Base-by-base conservation (phyloP, 805 yeast genomes). In the Ogataea parapolymorpha region DNA sequence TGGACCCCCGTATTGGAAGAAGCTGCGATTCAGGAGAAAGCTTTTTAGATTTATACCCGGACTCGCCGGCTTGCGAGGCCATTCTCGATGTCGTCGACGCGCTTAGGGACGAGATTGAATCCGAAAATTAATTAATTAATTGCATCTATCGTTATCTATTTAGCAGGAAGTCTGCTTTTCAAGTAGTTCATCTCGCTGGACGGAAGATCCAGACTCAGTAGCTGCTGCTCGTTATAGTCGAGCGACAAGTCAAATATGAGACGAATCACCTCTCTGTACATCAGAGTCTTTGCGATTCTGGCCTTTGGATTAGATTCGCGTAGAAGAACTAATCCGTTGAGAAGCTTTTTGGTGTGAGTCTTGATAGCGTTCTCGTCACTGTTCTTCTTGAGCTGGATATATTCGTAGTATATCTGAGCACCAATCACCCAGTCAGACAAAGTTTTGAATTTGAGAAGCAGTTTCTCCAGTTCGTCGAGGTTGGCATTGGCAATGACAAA, bases 1-100 rank as follows among this genome's bases (percentile, higher is more conserved):
- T 93, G 31, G 99, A 93, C 65, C 98, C 99, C 11, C 72, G 98
- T 46, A 88, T 93, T 14, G 98, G 98, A 0, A 75, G 72, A 53
- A 74, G 89, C 32, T 89, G 97, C 63, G 99, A 93, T 58, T 53
- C 68, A 16, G 99, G 99, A 14, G 83, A 77, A 50, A 79, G 85
- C 45, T 93, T 91, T 62, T 68, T 88, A 43, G 96, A 89, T 50
- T 66, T 71, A 39, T 82, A 81, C 54, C 91, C 96, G 0, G 96
- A 90, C 45, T 86, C 96, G 3, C 98, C 99, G 0, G 96, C 98
- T 0, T 77, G 96, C 2, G 72, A 74, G 2, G 95, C 97, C 0
- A 82, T 93, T 41, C 62, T 88, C 45, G 83, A 82, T 36, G 95
- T 93, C 26, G 95, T 91, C 11, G 90, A 84, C 55, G 68, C 70